Percentiles rank a stretch among this genome's conserved stretches.
phyloP scores from a whole-genome alignment of 768 basidiomycete species.

The Termitomyces sp. region DNA sequence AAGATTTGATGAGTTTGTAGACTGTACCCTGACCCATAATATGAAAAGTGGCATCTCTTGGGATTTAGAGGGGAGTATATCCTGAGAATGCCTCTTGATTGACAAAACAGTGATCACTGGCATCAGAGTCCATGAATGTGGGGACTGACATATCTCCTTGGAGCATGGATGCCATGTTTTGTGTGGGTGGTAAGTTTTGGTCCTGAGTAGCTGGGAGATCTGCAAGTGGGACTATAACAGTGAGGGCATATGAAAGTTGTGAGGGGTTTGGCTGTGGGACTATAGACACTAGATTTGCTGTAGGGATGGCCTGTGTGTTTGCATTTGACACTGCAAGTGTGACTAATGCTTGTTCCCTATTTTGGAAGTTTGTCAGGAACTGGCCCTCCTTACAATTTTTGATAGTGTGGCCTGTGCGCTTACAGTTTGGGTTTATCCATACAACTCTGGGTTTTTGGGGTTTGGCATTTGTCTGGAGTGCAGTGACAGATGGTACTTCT shows the following conservation, averaged over 20 bases:
- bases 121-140: background rate
- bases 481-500: no score
- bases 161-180: background rate
- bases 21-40: background rate
- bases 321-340: background rate
- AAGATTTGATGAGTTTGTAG: background rate
- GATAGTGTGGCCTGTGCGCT: background rate
- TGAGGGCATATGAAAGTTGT: background rate
- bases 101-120: background rate
- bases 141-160: no score
- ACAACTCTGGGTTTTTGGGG: background rate
- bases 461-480: background rate
- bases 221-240: background rate
- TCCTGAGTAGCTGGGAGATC: no score
- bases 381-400: slow-evolving; percentile 10
- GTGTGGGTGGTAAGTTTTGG: background rate
- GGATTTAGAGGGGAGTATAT: background rate
- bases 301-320: background rate
- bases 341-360: background rate
- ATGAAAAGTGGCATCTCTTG: background rate
- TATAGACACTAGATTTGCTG: background rate
- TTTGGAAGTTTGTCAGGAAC: slow-evolving; percentile 1
- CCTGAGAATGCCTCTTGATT: background rate
- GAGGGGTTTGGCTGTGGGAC: background rate
- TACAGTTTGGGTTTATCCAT: slow-evolving; percentile 7